Evolutionary conservation across 257 asterid genomes (phyloP).

Genomic region (Forsythia suspensa): DNA sequence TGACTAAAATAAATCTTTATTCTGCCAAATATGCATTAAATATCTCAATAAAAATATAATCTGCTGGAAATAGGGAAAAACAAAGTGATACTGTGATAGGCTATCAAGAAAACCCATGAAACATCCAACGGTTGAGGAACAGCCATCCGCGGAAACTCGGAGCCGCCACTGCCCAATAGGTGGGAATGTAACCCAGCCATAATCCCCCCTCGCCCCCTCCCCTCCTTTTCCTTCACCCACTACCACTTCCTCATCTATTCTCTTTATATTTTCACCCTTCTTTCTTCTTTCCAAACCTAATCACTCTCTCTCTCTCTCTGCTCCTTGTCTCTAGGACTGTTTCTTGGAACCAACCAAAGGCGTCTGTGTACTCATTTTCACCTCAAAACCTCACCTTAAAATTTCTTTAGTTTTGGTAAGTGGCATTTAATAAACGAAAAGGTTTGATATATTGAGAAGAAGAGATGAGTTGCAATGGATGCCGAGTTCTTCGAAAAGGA

Average conservation of each 20-base stretch:
- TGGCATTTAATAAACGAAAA: background rate
- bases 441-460: background rate
- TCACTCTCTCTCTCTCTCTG: background rate
- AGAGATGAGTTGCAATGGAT: slow-evolving; percentile 75
- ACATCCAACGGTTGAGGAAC: slow-evolving; percentile 44
- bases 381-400: background rate
- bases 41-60: too few species aligned
- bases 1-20: too few species aligned
- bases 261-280: slow-evolving; percentile 33
- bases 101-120: slow-evolving; percentile 15
- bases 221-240: slow-evolving; percentile 3
- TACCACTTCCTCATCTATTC: background rate
- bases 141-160: slow-evolving; percentile 57
- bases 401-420: slow-evolving; percentile 9
- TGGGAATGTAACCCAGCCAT: slow-evolving; percentile 42
- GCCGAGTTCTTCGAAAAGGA: slow-evolving; percentile 74
- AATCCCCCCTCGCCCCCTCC: background rate
- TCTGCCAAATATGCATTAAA: background rate
- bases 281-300: slow-evolving; percentile 19
- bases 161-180: slow-evolving; percentile 54
- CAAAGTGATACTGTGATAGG: slow-evolving; percentile 16
- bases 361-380: background rate
- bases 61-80: background rate
- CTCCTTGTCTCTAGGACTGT: background rate
- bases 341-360: background rate